Conservation (phyloP, 2,329 filamentous ascomycete species). For the Arthrinium puccinioides region DNA sequence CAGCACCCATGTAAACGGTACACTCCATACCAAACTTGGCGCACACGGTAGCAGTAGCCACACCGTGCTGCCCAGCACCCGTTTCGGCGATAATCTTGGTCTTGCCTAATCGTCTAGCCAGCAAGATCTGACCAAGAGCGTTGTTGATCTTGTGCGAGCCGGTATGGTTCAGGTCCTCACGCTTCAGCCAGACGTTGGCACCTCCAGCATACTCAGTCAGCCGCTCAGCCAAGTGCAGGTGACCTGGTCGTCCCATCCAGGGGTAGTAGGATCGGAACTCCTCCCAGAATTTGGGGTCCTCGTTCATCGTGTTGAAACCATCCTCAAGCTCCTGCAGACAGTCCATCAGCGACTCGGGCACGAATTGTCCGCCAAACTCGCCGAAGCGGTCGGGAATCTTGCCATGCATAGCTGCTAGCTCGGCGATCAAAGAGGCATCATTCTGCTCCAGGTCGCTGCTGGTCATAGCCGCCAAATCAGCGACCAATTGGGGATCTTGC, state of each 20-base stretch:
- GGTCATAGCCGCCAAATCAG: too few relatives aligned
- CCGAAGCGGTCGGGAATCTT: constrained; percentile 83
- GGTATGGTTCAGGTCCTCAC: constrained; percentile 96
- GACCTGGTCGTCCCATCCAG: constrained; percentile 93
- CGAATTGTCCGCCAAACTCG: constrained; percentile 94
- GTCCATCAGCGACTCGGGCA: constrained; percentile 96
- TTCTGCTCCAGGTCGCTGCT: constrained; percentile 32
- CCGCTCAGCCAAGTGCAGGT: constrained; percentile 80
- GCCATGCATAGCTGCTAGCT: constrained; percentile 75
- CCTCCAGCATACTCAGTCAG: constrained; percentile 85
- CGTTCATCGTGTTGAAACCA: constrained; percentile 80
- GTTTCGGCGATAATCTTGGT: constrained; percentile 97
- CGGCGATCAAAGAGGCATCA: constrained; percentile 61
- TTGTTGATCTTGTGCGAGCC: constrained; percentile 99
- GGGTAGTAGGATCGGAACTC: constrained; percentile 94
- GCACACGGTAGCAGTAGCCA: constrained; percentile 93
- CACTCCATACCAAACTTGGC: constrained; percentile 98
- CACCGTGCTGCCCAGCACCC: constrained; percentile 94
- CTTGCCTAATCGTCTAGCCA: constrained; percentile 83
- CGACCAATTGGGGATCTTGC: too few relatives aligned
- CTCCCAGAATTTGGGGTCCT: constrained; percentile 92
- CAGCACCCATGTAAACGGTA: constrained; percentile 93
- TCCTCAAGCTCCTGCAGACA: constrained; percentile 84
- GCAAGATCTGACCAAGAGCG: constrained; percentile 82
- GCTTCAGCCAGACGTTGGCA: constrained; percentile 95